Evolutionary conservation across 2,329 filamentous ascomycete genomes (phyloP).

Genomic region (Diaporthe amygdali): DNA sequence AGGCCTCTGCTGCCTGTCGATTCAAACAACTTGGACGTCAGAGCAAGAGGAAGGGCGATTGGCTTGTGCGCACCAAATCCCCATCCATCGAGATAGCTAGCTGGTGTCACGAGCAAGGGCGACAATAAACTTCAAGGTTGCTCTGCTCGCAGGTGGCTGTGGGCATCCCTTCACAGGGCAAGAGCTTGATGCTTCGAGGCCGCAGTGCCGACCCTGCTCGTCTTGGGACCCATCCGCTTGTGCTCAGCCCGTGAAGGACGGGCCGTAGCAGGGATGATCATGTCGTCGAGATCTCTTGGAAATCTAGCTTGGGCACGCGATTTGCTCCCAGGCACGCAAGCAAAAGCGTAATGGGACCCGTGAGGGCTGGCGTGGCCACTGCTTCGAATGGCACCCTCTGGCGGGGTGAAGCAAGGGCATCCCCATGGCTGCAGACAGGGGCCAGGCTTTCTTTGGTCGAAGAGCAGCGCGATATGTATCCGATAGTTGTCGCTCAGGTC

Average conservation of each 20-base stretch:
- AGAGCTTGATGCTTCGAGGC: too few species aligned
- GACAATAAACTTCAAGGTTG: neutral
- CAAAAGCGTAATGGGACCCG: neutral
- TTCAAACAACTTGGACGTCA: neutral
- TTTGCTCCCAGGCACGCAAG: neutral
- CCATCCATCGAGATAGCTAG: neutral
- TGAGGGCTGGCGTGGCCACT: neutral
- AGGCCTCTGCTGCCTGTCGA: neutral
- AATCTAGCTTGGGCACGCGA: neutral
- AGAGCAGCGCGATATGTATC: neutral
- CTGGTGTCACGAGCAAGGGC: neutral
- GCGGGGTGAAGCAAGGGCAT: neutral
- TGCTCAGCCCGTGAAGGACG: conserved; percentile 3
- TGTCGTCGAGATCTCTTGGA: neutral
- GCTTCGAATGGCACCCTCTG: neutral
- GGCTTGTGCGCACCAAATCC: neutral
- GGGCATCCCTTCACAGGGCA: neutral
- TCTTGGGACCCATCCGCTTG: neutral
- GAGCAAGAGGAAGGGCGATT: neutral
- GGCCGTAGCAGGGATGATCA: neutral
- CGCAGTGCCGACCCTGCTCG: too few species aligned
- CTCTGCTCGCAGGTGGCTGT: neutral
- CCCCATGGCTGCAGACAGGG: neutral
- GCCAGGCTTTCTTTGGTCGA: neutral
- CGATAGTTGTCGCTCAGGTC: neutral